Evolutionary conservation across 257 asterid genomes (phyloP).

Genomic region (Solanum clarkiae): DNA sequence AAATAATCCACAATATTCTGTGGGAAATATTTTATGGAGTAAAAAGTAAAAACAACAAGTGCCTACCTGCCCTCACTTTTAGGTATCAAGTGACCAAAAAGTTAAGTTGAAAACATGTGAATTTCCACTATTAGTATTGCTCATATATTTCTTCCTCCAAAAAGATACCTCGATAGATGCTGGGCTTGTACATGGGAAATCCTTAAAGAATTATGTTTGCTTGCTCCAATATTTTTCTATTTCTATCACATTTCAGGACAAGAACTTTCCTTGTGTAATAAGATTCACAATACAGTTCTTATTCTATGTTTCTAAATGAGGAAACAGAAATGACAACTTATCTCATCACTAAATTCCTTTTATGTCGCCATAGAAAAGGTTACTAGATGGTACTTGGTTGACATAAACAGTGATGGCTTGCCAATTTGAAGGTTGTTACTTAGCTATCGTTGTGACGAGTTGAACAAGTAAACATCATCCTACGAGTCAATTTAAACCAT

Average conservation of each 20-base stretch:
- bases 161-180: neutral
- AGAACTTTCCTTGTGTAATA: too few relatives aligned
- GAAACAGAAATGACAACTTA: too few relatives aligned
- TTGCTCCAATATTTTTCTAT: neutral
- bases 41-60: neutral
- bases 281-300: too few relatives aligned
- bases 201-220: neutral
- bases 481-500: too few relatives aligned
- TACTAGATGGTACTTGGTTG: too few relatives aligned
- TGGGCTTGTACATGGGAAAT: neutral
- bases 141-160: neutral
- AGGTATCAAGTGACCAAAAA: neutral
- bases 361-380: too few relatives aligned
- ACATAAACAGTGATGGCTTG: neutral
- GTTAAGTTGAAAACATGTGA: neutral
- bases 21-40: neutral
- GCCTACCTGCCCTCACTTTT: neutral
- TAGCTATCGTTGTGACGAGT: neutral
- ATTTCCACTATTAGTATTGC: neutral
- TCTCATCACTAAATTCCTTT: too few relatives aligned
- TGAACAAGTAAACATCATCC: too few relatives aligned
- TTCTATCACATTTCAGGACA: too few relatives aligned
- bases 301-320: too few relatives aligned
- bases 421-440: neutral
- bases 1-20: neutral